Base-by-base conservation (phyloP, 306 rosid species). In the Potentilla sterilis region DNA sequence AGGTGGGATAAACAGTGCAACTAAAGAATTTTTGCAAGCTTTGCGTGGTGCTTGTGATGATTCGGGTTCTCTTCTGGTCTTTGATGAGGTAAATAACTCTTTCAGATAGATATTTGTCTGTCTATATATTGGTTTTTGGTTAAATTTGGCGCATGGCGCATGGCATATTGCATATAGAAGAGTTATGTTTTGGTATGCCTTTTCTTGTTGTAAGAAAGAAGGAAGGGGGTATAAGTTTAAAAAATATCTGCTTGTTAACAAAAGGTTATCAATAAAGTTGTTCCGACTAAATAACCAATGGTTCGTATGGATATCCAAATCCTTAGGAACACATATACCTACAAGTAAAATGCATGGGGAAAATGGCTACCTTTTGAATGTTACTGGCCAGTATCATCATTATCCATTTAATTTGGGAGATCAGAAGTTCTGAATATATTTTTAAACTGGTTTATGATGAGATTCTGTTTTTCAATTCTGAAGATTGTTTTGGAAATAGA, bases 41-140 rank as follows among this genome's bases (percentile, higher is more conserved):
- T 77, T 94, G 72, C 91, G 91, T 18, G 66, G 35, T 81, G 96
- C 93, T 71, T 94, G 97, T 83, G 88, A 94, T 80, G 97, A 87
- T 37, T 75, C 91, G 0, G 96, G 97, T 49, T 61, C 89, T 35
- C 93, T 94, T 65, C 84, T 91, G 58, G 91, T 89, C 64, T 94
- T 83, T 76, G 98, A 94, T 67, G 98, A 94, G 98, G 98, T 91
- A 88, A 74, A 59, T 4, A 49, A 0, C 59, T 48, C 15, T 37
- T 35, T 8, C 37, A 34, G n/a, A 6, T 34, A 6, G 11, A 63
- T 14, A 35, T 15, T 6, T 63, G 21, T 32, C 44, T 63, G 68
- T 35, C 22, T 63, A 35, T 28, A 28, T 28, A 28, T 28, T 28
- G 28, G 28, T 28, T 28, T 14, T 34, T 16, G 68, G 68, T 63